Base-by-base conservation (phyloP, 257 asterid genomes). In the Paulownia fortunei region DNA sequence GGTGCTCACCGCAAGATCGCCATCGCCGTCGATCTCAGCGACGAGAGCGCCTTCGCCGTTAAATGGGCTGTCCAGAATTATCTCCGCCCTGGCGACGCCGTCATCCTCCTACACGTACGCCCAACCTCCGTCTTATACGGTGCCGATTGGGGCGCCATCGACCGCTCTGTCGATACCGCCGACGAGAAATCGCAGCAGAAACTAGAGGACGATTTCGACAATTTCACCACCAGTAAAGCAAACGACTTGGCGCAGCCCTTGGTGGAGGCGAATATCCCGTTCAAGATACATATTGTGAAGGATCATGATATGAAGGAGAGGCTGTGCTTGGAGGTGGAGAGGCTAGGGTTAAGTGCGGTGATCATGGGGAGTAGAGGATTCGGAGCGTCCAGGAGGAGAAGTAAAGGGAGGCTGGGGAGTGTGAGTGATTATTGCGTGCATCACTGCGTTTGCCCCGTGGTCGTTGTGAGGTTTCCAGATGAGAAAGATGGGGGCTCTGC, bases 221-320 rank as follows among this genome's bases (percentile, higher is more conserved):
- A 83, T 44, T 83, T 92, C 81, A 92, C 96, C 44, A 77, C 89
- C 41, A 83, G 81, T 0, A 92, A 92, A 70, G 88, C 90, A 1
- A 87, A 88, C 58, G 95, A 89, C 79, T 44, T 92, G 82, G 92
- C 95, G 9, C 92, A 83, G 88, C 93, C 92, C 19, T 56, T 92
- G 79, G 86, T 89, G 66, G 93, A 89, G 60, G 97, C 79, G 37
- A 82, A 67, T 55, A 82, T 92, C 61, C 93, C 93, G 49, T 92
- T 87, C 78, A 92, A 84, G 89, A 86, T 92, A 77, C 97, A 84
- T 74, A 91, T 91, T n/a, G 93, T 91, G 80, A 89, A 87, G 86
- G 97, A 92, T 71, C 95, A 92, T 26, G 97, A 92, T 70, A 89
- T 89, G 97, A 91, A 91, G 83, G 97, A 91, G 88, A 84, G 97